These are phyloP conservation scores for Neofusicoccum cordaticola DNA, from an alignment of 2,329 filamentous ascomycete genomes.

Conservation along the genomic window DNA sequence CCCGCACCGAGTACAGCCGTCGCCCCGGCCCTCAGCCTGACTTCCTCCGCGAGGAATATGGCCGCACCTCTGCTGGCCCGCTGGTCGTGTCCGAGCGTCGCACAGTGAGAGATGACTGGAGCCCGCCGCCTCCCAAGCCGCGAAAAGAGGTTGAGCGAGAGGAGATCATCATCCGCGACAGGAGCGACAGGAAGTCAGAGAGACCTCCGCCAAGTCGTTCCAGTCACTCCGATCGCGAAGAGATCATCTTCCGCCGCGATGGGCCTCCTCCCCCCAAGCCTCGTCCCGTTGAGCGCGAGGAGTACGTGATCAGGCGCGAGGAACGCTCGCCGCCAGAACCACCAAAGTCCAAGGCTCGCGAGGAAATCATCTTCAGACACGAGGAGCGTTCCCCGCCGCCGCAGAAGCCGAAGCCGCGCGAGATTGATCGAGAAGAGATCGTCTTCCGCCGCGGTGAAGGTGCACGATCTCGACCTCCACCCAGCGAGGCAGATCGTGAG, in stretches of 20 bases:
- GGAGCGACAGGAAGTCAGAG: conserved; percentile 23
- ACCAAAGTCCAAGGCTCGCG: conserved; percentile 28
- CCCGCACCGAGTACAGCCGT: conserved; percentile 22
- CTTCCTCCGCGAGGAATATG: conserved; percentile 52
- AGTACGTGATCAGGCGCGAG: conserved; percentile 11
- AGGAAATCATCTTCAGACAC: conserved; percentile 20
- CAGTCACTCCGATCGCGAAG: conserved; percentile 31
- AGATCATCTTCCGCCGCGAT: conserved; percentile 34
- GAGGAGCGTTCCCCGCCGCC: conserved; percentile 13
- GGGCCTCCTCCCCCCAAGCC: conserved; percentile 26
- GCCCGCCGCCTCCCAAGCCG: conserved; percentile 30
- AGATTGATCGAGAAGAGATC: conserved; percentile 40
- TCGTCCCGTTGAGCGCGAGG: conserved; percentile 25
- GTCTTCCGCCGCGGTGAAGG: conserved; percentile 44
- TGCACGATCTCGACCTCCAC: conserved; percentile 27
- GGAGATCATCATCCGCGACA: conserved; percentile 29
- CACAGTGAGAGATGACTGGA: conserved; percentile 30
- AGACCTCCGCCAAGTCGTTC: conserved; percentile 25
- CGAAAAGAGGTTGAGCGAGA: conserved; percentile 42
- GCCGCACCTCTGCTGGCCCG: conserved; percentile 42
- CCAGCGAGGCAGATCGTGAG: conserved; percentile 40
- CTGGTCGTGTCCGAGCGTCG: conserved; percentile 42
- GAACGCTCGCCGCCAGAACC: conserved; percentile 23
- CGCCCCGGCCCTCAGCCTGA: conserved; percentile 45
- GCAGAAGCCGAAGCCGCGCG: conserved; percentile 21